Percentiles rank a stretch among this genome's conserved stretches.
These are phyloP conservation scores for Senecio squalidus DNA, from an alignment of 140 eudicot species.

Conservation along the genomic window DNA sequence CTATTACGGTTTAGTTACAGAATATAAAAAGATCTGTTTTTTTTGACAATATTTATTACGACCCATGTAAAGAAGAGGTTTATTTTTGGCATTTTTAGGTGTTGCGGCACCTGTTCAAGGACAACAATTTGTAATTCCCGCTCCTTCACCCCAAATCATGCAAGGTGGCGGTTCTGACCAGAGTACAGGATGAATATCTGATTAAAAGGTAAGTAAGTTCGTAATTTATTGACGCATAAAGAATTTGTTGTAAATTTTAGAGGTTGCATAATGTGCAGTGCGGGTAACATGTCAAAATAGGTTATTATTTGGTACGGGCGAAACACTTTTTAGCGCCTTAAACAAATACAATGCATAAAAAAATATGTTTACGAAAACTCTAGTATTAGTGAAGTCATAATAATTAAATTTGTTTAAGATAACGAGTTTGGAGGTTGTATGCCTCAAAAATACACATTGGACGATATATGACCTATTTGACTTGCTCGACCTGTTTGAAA, in stretches of 20 bases:
- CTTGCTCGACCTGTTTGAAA: background rate
- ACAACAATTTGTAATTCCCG: constrained; percentile 66
- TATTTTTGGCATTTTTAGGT: constrained; percentile 45
- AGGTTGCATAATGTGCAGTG: background rate
- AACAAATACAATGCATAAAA: background rate
- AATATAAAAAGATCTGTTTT: background rate
- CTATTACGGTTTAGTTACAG: too few relatives aligned
- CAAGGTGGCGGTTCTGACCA: constrained; percentile 88
- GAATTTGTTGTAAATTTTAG: background rate
- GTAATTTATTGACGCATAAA: background rate
- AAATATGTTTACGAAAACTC: background rate
- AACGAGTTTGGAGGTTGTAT: background rate
- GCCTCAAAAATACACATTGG: background rate
- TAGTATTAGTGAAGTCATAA: background rate
- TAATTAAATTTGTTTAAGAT: background rate
- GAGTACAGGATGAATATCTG: constrained; percentile 71
- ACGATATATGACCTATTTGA: background rate
- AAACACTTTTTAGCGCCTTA: background rate
- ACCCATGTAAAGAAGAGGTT: background rate
- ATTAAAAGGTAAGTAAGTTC: constrained; percentile 42
- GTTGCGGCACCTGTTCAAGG: constrained; percentile 62
- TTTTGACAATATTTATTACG: background rate
- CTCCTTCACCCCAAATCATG: constrained; percentile 62
- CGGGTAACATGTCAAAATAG: background rate
- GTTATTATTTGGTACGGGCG: background rate